These are phyloP conservation scores for Polysphondylium violaceum DNA, from an alignment of 78 protist genomes.

Conservation along the genomic window DNA sequence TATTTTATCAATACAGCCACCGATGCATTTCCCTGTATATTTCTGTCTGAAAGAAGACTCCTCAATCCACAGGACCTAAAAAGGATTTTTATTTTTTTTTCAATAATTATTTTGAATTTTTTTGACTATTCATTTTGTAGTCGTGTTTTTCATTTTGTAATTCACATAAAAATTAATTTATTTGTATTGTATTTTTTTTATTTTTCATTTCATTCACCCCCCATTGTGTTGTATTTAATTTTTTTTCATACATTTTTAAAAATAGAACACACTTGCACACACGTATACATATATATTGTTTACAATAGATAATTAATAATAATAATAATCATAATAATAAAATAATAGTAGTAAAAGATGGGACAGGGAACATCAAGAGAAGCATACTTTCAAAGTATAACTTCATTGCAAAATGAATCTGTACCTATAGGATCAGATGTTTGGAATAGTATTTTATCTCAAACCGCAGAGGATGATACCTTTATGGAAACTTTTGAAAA, in stretches of 20 bases:
- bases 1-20: too few relatives aligned
- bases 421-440: conserved; percentile 17
- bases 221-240: neutral
- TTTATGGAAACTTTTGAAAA: neutral
- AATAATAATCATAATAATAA: too few relatives aligned
- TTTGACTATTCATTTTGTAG: too few relatives aligned
- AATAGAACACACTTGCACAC: neutral
- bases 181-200: too few relatives aligned
- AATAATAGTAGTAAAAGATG: neutral
- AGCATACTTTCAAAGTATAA: neutral
- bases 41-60: too few relatives aligned
- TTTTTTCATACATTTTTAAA: too few relatives aligned
- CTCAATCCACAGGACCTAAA: too few relatives aligned
- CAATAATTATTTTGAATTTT: too few relatives aligned
- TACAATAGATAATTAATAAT: neutral
- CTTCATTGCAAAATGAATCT: neutral
- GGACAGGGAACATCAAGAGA: conserved; percentile 33
- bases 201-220: neutral
- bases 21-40: too few relatives aligned
- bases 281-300: neutral
- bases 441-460: conserved; percentile 11
- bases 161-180: too few relatives aligned
- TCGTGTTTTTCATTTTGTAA: too few relatives aligned
- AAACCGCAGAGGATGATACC: neutral
- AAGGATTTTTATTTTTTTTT: too few relatives aligned